Conservation (phyloP, 805 yeast genomes). For the Peterozyma xylosa region DNA sequence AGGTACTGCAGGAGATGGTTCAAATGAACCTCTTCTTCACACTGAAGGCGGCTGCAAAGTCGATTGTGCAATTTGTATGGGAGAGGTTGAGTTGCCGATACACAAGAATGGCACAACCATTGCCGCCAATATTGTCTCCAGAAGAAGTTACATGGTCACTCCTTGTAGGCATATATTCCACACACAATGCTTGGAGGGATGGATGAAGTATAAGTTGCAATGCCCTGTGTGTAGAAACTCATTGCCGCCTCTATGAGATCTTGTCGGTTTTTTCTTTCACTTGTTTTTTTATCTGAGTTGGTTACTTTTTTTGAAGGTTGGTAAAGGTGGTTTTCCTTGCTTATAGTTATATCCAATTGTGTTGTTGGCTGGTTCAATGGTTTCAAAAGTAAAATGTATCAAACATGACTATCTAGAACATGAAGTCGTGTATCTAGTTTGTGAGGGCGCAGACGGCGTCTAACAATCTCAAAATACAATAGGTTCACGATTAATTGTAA, state of each 20-base stretch:
- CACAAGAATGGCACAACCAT: conserved; percentile 13
- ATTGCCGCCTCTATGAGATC: conserved; percentile 64
- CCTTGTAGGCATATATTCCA: conserved; percentile 92
- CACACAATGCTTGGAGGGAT: conserved; percentile 76
- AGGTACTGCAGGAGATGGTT: conserved; percentile 18
- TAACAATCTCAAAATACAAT: too few relatives aligned
- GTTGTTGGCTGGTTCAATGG: too few relatives aligned
- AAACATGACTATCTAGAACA: too few relatives aligned
- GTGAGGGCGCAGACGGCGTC: too few relatives aligned
- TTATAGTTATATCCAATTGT: too few relatives aligned
- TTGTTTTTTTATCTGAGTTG: background rate
- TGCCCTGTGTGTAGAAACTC: conserved; percentile 90
- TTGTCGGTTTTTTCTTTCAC: background rate
- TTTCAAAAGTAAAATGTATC: too few relatives aligned
- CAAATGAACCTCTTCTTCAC: conserved; percentile 17
- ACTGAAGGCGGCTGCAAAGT: conserved; percentile 37
- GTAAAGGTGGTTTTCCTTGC: too few relatives aligned
- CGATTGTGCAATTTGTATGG: conserved; percentile 92
- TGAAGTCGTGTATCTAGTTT: too few relatives aligned
- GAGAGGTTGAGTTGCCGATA: conserved; percentile 55
- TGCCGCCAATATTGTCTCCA: conserved; percentile 18
- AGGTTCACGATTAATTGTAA: too few relatives aligned
- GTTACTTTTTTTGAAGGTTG: too few relatives aligned
- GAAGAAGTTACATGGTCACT: conserved; percentile 66
- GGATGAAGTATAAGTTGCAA: conserved; percentile 91